phyloP scores from a whole-genome alignment of 495 filamentous ascomycete species.

The Elaphomyces granulatus region DNA sequence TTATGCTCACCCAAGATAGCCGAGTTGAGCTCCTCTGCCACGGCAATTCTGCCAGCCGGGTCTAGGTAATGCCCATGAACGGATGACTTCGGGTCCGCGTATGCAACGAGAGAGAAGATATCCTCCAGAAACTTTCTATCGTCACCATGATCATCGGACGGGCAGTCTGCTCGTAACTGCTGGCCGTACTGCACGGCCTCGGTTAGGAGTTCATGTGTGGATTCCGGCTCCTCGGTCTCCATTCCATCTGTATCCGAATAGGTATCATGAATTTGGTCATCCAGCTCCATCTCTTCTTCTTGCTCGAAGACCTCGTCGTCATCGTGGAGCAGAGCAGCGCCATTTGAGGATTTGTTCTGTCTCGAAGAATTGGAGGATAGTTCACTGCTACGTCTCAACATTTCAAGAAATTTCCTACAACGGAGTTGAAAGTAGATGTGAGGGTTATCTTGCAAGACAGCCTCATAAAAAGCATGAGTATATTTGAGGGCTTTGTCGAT shows the following conservation, averaged over 20 bases:
- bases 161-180: slow-evolving; percentile 61
- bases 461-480: slow-evolving; percentile 64
- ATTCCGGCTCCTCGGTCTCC: slow-evolving; percentile 36
- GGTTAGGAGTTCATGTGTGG: slow-evolving; percentile 36
- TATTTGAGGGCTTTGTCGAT: slow-evolving; percentile 79
- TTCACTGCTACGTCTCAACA: slow-evolving; percentile 75
- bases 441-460: slow-evolving; percentile 69
- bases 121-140: slow-evolving; percentile 64
- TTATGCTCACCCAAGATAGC: slow-evolving; percentile 81
- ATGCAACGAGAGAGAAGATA: slow-evolving; percentile 81
- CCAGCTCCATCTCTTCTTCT: slow-evolving; percentile 69
- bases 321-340: slow-evolving; percentile 12
- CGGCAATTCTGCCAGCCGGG: slow-evolving; percentile 53
- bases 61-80: slow-evolving; percentile 70
- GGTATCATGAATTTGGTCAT: slow-evolving; percentile 41
- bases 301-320: slow-evolving; percentile 34
- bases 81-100: slow-evolving; percentile 59
- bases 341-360: slow-evolving; percentile 21
- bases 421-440: slow-evolving; percentile 82
- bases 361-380: slow-evolving; percentile 30
- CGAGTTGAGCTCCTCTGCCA: slow-evolving; percentile 90
- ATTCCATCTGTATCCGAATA: slow-evolving; percentile 39
- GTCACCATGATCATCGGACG: slow-evolving; percentile 48
- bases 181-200: slow-evolving; percentile 72
- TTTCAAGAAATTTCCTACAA: slow-evolving; percentile 89